These are phyloP conservation scores for Candida coleopterorum DNA, from an alignment of 805 yeast species.

Conservation along the genomic window DNA sequence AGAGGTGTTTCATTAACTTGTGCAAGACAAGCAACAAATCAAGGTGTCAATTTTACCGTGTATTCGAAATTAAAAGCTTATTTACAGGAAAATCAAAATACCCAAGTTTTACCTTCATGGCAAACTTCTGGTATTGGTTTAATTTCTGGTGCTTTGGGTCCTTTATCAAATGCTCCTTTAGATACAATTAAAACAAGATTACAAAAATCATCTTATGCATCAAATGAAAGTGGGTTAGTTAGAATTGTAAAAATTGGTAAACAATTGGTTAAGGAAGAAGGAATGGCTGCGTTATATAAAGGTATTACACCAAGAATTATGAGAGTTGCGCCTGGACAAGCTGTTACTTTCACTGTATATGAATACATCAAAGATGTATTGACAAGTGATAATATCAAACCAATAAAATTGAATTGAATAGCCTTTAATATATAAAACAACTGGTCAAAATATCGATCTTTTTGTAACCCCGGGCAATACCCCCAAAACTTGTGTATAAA, in stretches of 20 bases:
- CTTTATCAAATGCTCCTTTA: constrained; percentile 94
- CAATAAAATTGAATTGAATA: constrained; percentile 1
- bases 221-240: constrained; percentile 65
- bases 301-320: constrained; percentile 98
- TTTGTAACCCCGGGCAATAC: too few species aligned
- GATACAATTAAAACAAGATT: constrained; percentile 96
- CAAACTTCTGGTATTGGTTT: constrained; percentile 91
- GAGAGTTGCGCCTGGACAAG: constrained; percentile 99
- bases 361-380: constrained; percentile 75
- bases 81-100: constrained; percentile 57
- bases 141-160: constrained; percentile 94
- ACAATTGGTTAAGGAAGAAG: constrained; percentile 84
- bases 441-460: too few species aligned
- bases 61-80: constrained; percentile 78
- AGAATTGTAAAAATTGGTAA: constrained; percentile 78
- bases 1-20: constrained; percentile 95
- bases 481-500: too few species aligned
- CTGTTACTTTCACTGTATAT: constrained; percentile 95
- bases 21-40: constrained; percentile 96
- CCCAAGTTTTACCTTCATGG: constrained; percentile 76
- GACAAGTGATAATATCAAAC: constrained; percentile 21
- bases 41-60: constrained; percentile 96
- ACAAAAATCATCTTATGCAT: constrained; percentile 77
- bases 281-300: constrained; percentile 42
- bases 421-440: not conserved